phyloP scores from a whole-genome alignment of 2,329 filamentous ascomycete genomes.

The Aspergillus awamori region DNA sequence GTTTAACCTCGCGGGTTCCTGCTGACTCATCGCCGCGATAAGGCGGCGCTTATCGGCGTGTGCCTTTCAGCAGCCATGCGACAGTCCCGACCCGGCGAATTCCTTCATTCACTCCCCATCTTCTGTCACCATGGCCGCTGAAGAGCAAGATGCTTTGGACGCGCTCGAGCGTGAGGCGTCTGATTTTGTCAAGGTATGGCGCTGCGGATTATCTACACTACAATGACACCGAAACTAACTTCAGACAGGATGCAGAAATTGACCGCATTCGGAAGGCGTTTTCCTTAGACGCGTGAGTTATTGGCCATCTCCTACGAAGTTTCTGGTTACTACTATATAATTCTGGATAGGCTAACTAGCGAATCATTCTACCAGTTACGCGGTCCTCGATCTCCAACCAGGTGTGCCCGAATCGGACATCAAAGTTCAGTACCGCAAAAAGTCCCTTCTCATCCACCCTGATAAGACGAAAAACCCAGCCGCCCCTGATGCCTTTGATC shows the following conservation, averaged over 20 bases:
- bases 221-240: neutral
- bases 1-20: neutral
- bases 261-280: constrained; percentile 92
- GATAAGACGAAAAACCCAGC: constrained; percentile 92
- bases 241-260: constrained; percentile 81
- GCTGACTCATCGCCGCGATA: constrained; percentile 44
- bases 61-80: neutral
- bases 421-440: constrained; percentile 90
- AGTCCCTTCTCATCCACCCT: constrained; percentile 98
- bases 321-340: neutral
- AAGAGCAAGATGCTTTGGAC: constrained; percentile 76
- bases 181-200: constrained; percentile 80
- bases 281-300: constrained; percentile 68
- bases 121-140: constrained; percentile 54
- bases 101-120: neutral
- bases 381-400: constrained; percentile 91
- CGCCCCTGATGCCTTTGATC: constrained; percentile 94
- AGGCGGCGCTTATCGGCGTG: constrained; percentile 25
- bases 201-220: neutral
- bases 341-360: constrained; percentile 1
- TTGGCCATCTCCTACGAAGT: neutral
- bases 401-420: constrained; percentile 96
- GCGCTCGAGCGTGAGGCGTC: constrained; percentile 82
- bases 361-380: constrained; percentile 62
- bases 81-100: neutral